These are phyloP conservation scores for Leccinum incarnatum DNA, from an alignment of 768 basidiomycete species.

Conservation along the genomic window DNA sequence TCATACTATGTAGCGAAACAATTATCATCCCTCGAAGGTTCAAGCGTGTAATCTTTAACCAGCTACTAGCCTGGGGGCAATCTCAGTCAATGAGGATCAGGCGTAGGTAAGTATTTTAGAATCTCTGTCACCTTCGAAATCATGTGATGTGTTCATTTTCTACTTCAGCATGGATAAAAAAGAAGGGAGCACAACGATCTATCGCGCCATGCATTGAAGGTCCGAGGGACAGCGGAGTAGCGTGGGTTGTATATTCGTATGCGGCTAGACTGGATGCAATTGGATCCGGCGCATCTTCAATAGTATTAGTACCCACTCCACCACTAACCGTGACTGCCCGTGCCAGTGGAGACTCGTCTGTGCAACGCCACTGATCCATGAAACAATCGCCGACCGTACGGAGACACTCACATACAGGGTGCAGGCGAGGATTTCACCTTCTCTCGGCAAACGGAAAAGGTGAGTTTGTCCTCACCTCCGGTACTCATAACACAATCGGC, in stretches of 20 bases:
- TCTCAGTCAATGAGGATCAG: background rate
- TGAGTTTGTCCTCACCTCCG: too few relatives aligned
- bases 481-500: too few relatives aligned
- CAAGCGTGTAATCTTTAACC: background rate
- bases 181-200: background rate
- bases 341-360: background rate
- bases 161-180: too few relatives aligned
- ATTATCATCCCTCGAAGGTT: conserved; percentile 6
- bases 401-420: too few relatives aligned
- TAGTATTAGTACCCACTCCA: too few relatives aligned
- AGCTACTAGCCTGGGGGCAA: background rate
- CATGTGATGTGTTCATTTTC: background rate
- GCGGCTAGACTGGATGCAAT: background rate
- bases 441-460: too few relatives aligned
- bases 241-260: background rate
- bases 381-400: too few relatives aligned
- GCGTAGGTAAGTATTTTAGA: background rate
- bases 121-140: background rate
- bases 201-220: background rate
- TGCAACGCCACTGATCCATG: background rate
- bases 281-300: background rate
- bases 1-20: too few relatives aligned
- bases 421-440: too few relatives aligned
- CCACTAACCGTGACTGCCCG: background rate
- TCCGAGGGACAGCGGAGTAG: background rate